A percentile compares a stretch with the other conserved stretches of the same genome.
Evolutionary conservation across 1,284 basidiomycete genomes (phyloP).

Genomic region (Porogramme epimiltina): DNA sequence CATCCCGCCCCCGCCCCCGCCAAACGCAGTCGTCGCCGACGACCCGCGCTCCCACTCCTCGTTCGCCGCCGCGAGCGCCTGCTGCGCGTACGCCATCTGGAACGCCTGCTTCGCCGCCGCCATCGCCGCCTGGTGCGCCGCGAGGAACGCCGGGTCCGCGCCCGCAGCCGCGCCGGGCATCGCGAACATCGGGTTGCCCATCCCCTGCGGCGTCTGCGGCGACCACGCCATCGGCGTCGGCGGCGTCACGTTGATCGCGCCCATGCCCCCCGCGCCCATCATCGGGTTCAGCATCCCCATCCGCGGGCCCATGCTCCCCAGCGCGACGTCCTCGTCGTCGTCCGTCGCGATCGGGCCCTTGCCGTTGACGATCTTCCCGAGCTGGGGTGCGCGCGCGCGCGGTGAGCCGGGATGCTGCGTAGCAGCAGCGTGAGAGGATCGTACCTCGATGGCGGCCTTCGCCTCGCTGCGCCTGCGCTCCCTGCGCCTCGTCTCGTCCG

Average conservation of each 20-base stretch:
- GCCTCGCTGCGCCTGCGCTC: constrained; percentile 76
- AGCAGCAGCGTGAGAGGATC: constrained; percentile 23
- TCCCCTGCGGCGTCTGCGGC: constrained; percentile 17
- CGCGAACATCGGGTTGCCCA: constrained; percentile 44
- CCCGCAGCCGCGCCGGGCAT: constrained; percentile 28
- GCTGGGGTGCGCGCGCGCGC: constrained; percentile 40
- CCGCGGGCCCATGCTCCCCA: constrained; percentile 35
- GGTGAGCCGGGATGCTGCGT: not conserved
- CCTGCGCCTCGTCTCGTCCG: constrained; percentile 53
- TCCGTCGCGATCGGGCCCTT: constrained; percentile 61
- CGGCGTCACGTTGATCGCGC: constrained; percentile 37
- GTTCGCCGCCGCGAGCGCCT: constrained; percentile 78
- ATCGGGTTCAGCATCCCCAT: constrained; percentile 49
- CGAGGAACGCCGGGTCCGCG: constrained; percentile 58
- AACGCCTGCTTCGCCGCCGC: constrained; percentile 82
- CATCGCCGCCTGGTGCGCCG: constrained; percentile 82
- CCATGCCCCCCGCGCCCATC: constrained; percentile 39
- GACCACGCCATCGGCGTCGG: constrained; percentile 29
- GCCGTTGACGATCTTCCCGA: constrained; percentile 81
- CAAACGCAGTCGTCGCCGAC: constrained; percentile 39
- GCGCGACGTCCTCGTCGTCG: constrained; percentile 57
- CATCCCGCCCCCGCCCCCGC: constrained; percentile 37
- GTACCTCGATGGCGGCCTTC: constrained; percentile 77
- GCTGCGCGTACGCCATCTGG: constrained; percentile 82
- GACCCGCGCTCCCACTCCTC: constrained; percentile 87